These are phyloP conservation scores for Pythium diclinum DNA, from an alignment of 352 stramenopile genomes.

Conservation along the genomic window DNA sequence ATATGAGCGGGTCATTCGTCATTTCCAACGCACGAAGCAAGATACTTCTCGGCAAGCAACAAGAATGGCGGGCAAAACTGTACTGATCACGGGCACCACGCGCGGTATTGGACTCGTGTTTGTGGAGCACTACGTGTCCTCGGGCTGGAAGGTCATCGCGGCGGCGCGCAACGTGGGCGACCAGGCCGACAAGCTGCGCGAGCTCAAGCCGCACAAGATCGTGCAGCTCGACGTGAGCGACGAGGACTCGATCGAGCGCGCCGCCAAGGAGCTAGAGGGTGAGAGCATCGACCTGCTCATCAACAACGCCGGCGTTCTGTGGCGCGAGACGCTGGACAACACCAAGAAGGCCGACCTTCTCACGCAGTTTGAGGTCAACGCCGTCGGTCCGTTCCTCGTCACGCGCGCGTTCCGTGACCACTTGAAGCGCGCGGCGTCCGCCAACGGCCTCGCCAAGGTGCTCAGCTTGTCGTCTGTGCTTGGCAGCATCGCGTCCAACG, in stretches of 20 bases:
- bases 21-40: too few relatives aligned
- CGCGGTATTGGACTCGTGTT: too few relatives aligned
- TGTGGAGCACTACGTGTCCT: constrained; percentile 20
- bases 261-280: constrained; percentile 36
- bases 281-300: constrained; percentile 55
- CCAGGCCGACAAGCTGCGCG: constrained; percentile 29
- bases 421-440: constrained; percentile 28
- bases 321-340: constrained; percentile 24
- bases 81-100: too few relatives aligned
- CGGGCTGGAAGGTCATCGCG: constrained; percentile 26
- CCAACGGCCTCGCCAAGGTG: constrained; percentile 29
- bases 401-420: constrained; percentile 43
- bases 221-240: constrained; percentile 42
- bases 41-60: too few relatives aligned
- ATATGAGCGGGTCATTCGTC: too few relatives aligned
- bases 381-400: too few relatives aligned
- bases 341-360: constrained; percentile 44
- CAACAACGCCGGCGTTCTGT: constrained; percentile 61
- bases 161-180: constrained; percentile 25
- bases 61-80: too few relatives aligned
- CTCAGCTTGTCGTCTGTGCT: constrained; percentile 40
- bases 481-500: constrained; percentile 48
- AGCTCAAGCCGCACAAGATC: constrained; percentile 39
- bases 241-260: constrained; percentile 37
- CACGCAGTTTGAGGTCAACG: constrained; percentile 61